Evolutionary conservation across 768 basidiomycete species (phyloP).

Genomic region (Russula vinacea): DNA sequence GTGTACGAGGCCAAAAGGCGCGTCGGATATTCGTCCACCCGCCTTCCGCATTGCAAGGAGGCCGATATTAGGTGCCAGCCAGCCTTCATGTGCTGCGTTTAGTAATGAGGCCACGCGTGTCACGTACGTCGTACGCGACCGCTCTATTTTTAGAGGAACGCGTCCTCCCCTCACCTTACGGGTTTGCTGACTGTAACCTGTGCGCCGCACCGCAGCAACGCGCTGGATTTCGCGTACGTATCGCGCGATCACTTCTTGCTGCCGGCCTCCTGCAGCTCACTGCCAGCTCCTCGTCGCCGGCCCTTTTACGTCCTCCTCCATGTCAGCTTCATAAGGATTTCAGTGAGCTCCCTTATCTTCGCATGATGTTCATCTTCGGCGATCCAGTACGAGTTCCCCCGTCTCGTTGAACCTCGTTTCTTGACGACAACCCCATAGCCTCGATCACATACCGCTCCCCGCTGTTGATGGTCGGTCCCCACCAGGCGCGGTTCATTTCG

Average conservation of each 20-base stretch:
- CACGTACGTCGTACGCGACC: constrained; percentile 54
- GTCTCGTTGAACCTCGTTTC: constrained; percentile 62
- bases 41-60: constrained; percentile 60
- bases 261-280: constrained; percentile 66
- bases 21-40: constrained; percentile 72
- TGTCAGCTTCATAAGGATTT: constrained; percentile 64
- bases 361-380: constrained; percentile 63
- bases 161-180: constrained; percentile 10
- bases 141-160: neutral
- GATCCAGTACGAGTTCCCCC: constrained; percentile 74
- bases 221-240: constrained; percentile 78
- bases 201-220: constrained; percentile 47
- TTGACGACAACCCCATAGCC: constrained; percentile 57
- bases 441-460: constrained; percentile 1
- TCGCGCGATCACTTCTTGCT: constrained; percentile 53
- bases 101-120: constrained; percentile 76
- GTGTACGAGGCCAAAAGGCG: constrained; percentile 66
- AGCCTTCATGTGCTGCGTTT: constrained; percentile 70
- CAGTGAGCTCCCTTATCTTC: constrained; percentile 74
- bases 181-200: constrained; percentile 6
- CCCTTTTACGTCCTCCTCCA: constrained; percentile 69
- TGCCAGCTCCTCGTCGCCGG: too few relatives aligned
- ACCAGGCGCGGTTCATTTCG: constrained; percentile 72
- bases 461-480: constrained; percentile 25
- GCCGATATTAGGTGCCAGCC: constrained; percentile 71